These are phyloP conservation scores for Paramyrothecium sp. DNA, from an alignment of 2,329 filamentous ascomycete species.

Conservation along the genomic window DNA sequence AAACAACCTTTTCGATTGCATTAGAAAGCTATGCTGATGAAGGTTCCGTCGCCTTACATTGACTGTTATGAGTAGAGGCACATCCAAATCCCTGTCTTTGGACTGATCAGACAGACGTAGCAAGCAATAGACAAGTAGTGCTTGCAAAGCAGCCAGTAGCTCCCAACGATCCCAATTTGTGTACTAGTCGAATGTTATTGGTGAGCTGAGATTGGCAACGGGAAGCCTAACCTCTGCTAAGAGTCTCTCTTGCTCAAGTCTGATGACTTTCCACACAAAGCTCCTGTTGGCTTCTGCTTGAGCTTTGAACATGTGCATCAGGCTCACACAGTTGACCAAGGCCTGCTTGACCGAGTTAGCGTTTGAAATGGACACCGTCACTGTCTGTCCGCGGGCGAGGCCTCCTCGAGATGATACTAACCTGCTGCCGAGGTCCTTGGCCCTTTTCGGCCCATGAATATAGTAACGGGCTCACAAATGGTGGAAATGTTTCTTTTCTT, in stretches of 20 bases:
- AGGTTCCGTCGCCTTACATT: not conserved
- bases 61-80: not conserved
- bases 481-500: constrained; percentile 7
- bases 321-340: not conserved
- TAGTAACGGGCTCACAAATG: constrained; percentile 8
- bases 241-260: constrained; percentile 3
- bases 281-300: not conserved
- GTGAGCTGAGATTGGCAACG: not conserved
- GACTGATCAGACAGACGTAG: constrained; percentile 3
- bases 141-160: constrained; percentile 12
- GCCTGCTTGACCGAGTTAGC: not conserved
- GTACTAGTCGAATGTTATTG: constrained; percentile 6
- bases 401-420: constrained; percentile 1
- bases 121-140: constrained; percentile 12
- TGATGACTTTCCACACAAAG: not conserved
- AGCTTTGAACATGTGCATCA: not conserved
- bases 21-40: not conserved
- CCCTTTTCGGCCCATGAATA: constrained; percentile 8
- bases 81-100: not conserved
- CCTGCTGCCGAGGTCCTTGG: constrained; percentile 4
- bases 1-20: constrained; percentile 1
- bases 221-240: not conserved
- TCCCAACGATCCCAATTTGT: constrained; percentile 10
- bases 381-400: not conserved
- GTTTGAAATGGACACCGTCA: not conserved